Conservation (phyloP, 768 basidiomycete species). For the Lactifluus subvellereus region DNA sequence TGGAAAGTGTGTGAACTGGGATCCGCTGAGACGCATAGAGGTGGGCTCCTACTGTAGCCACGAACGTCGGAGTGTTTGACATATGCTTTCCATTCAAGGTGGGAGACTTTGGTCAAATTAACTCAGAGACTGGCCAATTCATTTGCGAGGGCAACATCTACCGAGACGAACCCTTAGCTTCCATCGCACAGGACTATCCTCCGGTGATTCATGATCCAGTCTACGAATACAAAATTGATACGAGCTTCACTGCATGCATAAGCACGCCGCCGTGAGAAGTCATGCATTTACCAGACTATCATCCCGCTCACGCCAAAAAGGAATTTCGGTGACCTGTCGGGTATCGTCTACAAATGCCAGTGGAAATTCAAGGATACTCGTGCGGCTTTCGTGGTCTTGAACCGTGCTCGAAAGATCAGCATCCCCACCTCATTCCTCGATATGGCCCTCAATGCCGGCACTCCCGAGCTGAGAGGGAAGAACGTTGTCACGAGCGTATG, state of each 20-base stretch:
- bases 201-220: slow-evolving; percentile 4
- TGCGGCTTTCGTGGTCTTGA: slow-evolving; percentile 10
- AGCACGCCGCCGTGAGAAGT: slow-evolving; percentile 5
- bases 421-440: slow-evolving; percentile 9
- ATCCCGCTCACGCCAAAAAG: neutral
- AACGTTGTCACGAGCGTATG: slow-evolving; percentile 14
- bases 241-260: neutral
- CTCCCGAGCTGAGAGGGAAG: slow-evolving; percentile 10
- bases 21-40: slow-evolving; percentile 9
- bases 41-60: neutral
- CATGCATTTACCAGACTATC: neutral
- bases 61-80: neutral
- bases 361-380: slow-evolving; percentile 11
- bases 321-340: slow-evolving; percentile 3
- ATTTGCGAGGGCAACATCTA: slow-evolving; percentile 19
- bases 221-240: slow-evolving; percentile 7
- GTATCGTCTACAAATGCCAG: slow-evolving; percentile 12
- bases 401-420: slow-evolving; percentile 5
- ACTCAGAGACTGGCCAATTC: slow-evolving; percentile 12
- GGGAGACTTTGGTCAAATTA: slow-evolving; percentile 10
- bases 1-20: slow-evolving; percentile 13
- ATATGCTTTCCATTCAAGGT: slow-evolving; percentile 6
- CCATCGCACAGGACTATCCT: slow-evolving; percentile 8
- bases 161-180: slow-evolving; percentile 14
- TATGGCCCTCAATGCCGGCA: neutral